Base-by-base conservation (phyloP, 2,329 filamentous ascomycete species). In the Cordyceps cateniannulata region DNA sequence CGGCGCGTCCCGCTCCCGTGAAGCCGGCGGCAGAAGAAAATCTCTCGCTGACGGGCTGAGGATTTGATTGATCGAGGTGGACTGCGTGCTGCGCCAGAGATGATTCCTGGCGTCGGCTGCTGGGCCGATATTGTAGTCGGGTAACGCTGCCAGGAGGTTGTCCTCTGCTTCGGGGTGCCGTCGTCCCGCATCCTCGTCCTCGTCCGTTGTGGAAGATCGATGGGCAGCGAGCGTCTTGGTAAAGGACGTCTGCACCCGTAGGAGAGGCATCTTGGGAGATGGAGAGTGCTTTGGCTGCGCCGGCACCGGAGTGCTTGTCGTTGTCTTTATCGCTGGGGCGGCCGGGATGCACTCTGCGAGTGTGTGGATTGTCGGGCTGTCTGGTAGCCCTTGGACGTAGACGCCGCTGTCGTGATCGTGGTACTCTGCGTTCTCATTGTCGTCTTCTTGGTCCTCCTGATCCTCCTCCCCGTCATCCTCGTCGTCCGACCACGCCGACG, bases 211-310 rank as follows among this genome's bases (percentile, higher is more conserved):
- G 40, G 40, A 42, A n/a, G 42, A 45, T 22, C 7, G 47, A 18
- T 25, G 56, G 3, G 62, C n/a, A n/a, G n/a, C 40, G 7, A 60
- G 45, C 20, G 63, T 65, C 42, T 65, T 60, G 22, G 67, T 67
- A 62, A 81, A 80, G 22, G 67, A 75, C 5, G 79, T 81, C 59
- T 79, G 76, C 52, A 81, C 69, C 64, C 76, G 78, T 4, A 80
- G 66, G 1, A 61, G 62, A 7, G 73, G 72, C 4, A 66, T 45
- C n/a, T 60, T 57, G 10, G 56, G 56, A 4, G 61, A 56, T 29
- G 51, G 50, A 14, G 42, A 27, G 10, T 50, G 44, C 14, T 49
- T 61, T 18, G 52, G 32, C 24, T 27, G n/a, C 20, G 49, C 24
- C 8, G 52, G 47, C n/a, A 52, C 10, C 7, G 50, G 51, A 14